Conservation (phyloP, 257 asterid species). For the Lithospermum erythrorhizon region DNA sequence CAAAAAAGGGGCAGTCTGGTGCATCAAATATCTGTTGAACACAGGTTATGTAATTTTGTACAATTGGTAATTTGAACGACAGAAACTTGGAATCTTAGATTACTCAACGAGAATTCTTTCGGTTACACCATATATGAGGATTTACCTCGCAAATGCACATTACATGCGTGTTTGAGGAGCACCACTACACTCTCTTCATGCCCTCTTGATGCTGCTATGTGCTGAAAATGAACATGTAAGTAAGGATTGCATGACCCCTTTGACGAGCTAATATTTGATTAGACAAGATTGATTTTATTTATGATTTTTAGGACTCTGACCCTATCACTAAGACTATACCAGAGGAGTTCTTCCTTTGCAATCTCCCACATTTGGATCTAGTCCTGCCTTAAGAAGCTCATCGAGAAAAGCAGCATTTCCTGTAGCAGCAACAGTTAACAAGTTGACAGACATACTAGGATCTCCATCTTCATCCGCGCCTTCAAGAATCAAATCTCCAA, state of each 20-base stretch:
- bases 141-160: slow-evolving; percentile 60
- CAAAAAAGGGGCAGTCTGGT: too few relatives aligned
- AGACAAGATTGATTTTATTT: not conserved
- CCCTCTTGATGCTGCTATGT: slow-evolving; percentile 77
- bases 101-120: too few relatives aligned
- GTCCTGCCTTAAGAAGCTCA: slow-evolving; percentile 76
- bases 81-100: too few relatives aligned
- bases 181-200: slow-evolving; percentile 77
- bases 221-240: slow-evolving; percentile 30
- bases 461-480: slow-evolving; percentile 47
- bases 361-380: slow-evolving; percentile 84
- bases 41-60: too few relatives aligned
- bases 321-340: slow-evolving; percentile 26
- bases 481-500: slow-evolving; percentile 51
- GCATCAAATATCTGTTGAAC: not conserved
- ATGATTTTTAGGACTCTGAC: not conserved
- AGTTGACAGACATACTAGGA: slow-evolving; percentile 49
- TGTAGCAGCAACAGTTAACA: slow-evolving; percentile 64
- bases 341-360: slow-evolving; percentile 65
- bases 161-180: slow-evolving; percentile 79
- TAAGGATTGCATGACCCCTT: too few relatives aligned
- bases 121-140: too few relatives aligned
- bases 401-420: slow-evolving; percentile 87
- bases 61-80: not conserved
- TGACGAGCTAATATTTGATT: too few relatives aligned